A percentile compares a stretch with the other conserved stretches of the same genome.
Evolutionary conservation across 352 stramenopile genomes (phyloP).

Genomic region (Phytophthora podocarpi): DNA sequence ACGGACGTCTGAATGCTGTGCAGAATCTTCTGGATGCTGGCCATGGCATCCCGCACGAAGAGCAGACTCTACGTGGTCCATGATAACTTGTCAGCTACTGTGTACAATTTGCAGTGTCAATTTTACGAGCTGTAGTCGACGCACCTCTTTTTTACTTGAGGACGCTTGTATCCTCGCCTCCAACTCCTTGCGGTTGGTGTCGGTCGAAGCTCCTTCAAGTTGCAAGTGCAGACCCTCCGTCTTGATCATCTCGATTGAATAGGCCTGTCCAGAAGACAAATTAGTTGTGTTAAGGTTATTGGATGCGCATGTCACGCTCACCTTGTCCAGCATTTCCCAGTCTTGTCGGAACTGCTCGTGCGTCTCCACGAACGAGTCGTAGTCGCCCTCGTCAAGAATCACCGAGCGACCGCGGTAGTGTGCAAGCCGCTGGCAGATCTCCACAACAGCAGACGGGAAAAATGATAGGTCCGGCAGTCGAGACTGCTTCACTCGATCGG

Average conservation of each 20-base stretch:
- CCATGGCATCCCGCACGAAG: slow-evolving; percentile 54
- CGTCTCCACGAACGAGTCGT: slow-evolving; percentile 54
- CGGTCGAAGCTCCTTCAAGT: slow-evolving; percentile 25
- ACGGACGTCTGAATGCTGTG: slow-evolving; percentile 46
- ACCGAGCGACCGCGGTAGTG: slow-evolving; percentile 53
- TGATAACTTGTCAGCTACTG: not conserved
- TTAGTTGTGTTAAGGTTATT: no score
- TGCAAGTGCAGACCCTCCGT: slow-evolving; percentile 50
- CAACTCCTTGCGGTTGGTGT: slow-evolving; percentile 19
- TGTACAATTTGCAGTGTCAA: not conserved
- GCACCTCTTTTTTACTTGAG: slow-evolving; percentile 43
- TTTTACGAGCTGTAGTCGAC: not conserved
- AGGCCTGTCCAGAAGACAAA: slow-evolving; percentile 30
- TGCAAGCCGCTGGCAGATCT: slow-evolving; percentile 63
- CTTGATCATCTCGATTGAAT: slow-evolving; percentile 59
- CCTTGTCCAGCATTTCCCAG: slow-evolving; percentile 77
- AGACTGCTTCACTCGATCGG: slow-evolving; percentile 40
- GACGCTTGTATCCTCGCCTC: slow-evolving; percentile 31
- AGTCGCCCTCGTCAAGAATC: slow-evolving; percentile 71
- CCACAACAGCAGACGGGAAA: slow-evolving; percentile 43
- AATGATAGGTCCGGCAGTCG: slow-evolving; percentile 58
- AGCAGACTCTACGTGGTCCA: slow-evolving; percentile 30
- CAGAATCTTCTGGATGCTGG: slow-evolving; percentile 53
- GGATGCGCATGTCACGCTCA: slow-evolving; percentile 7
- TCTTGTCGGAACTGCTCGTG: slow-evolving; percentile 53